Evolutionary conservation across 2,329 filamentous ascomycete species (phyloP).

Genomic region (Beauveria medogensis): DNA sequence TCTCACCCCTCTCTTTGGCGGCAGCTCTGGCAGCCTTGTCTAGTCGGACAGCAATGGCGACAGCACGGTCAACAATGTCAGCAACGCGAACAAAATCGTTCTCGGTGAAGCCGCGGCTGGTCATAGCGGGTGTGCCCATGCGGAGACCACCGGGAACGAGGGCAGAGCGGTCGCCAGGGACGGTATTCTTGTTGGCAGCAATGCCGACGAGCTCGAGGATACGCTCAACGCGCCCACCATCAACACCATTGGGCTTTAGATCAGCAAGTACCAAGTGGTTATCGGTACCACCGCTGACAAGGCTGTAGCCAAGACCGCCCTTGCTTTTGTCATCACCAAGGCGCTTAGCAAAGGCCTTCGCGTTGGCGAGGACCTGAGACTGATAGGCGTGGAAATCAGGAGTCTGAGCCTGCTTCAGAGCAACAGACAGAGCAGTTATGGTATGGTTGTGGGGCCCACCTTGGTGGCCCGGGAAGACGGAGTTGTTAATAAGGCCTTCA

Average conservation of each 20-base stretch:
- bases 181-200: constrained; percentile 98
- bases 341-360: constrained; percentile 71
- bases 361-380: constrained; percentile 80
- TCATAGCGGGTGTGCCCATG: constrained; percentile 96
- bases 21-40: constrained; percentile 64
- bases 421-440: constrained; percentile 90
- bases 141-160: constrained; percentile 88
- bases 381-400: constrained; percentile 92
- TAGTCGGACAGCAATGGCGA: constrained; percentile 68
- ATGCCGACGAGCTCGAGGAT: constrained; percentile 89
- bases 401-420: constrained; percentile 84
- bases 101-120: constrained; percentile 83
- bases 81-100: constrained; percentile 83
- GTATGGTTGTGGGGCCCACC: constrained; percentile 99
- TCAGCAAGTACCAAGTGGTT: constrained; percentile 94
- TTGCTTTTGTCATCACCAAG: constrained; percentile 62
- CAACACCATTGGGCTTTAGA: constrained; percentile 78
- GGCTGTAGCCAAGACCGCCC: constrained; percentile 72
- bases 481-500: constrained; percentile 87
- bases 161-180: constrained; percentile 89
- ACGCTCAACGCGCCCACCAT: constrained; percentile 83
- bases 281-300: constrained; percentile 92
- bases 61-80: constrained; percentile 76
- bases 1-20: constrained; percentile 59
- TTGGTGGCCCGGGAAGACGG: constrained; percentile 96